Evolutionary conservation across 805 yeast species (phyloP), one percentile per base, ranked within the genome.

Genomic region (Lachancea lanzarotensis): DNA sequence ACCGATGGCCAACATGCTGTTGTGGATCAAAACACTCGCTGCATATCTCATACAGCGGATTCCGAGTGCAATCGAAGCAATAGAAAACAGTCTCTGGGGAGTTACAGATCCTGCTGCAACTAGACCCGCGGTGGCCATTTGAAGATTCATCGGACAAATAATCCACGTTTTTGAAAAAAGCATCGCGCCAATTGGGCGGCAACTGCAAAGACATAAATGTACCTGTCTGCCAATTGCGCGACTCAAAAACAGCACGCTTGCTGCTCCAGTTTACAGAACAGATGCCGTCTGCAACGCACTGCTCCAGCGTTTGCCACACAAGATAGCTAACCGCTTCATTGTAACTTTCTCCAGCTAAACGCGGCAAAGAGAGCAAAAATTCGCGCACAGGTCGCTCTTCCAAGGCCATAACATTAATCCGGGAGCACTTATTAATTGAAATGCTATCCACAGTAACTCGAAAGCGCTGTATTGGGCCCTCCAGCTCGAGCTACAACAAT

Each of bases 1-100:
- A 63, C 2, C 49, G 38, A 61, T 90, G 98, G 37, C 79, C 91
- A 30, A 59, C 57, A 63, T 90, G 98, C 45, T 75, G 72, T 3
- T 76, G 78, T 2, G 80, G 78, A 40, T 81, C 78, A 65, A 71
- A 90, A 60, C 98, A 90, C 47, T 74, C 68, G 10, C 81, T 73
- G 60, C 98, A 90, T 9, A 90, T 53, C 50, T 54, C 71, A 51
- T 55, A 57, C 18, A 57, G 45, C 12, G 62, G 66, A 38, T 61
- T 59, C 20, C 50, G 53, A 2, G 62, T 55, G 38, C 67, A 63
- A 18, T 65, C 60, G 18, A 60, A 58, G 39, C 67, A 63, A 42
- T 58, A 60, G 41, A 54, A 63, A 11, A 63, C 62, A 1, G 55
- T 55, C 31, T 60, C 63, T 20, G 56, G 46, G 1, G 62, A 59